Percentiles rank a stretch among this genome's conserved stretches.
Conservation (phyloP, 495 filamentous ascomycete species). For the Lepidopterella palustris region DNA sequence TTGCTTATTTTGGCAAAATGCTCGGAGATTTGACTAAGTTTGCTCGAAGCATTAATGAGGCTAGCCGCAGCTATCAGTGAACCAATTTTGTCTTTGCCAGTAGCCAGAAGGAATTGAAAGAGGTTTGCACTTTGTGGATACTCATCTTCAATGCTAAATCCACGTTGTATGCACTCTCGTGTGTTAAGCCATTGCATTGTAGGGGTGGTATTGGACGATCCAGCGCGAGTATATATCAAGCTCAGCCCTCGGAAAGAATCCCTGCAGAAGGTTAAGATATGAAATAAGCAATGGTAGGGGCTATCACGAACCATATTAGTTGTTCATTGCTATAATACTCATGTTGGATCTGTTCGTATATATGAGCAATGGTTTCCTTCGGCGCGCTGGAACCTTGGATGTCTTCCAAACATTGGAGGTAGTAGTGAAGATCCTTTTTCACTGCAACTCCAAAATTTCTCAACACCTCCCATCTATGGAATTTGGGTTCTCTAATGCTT, state of each 20-base stretch:
- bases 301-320: neutral
- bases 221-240: too few species aligned
- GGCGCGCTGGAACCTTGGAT: neutral
- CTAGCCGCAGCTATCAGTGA: neutral
- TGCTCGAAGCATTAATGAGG: neutral
- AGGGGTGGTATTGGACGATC: too few species aligned
- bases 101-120: neutral
- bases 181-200: neutral
- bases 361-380: neutral
- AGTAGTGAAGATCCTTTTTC: neutral
- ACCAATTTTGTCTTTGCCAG: neutral
- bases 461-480: neutral
- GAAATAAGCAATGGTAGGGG: neutral
- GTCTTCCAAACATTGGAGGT: neutral
- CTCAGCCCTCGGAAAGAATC: neutral
- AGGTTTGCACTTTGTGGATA: neutral
- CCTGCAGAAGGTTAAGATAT: neutral
- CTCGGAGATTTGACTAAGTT: neutral
- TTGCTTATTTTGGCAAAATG: neutral
- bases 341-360: neutral
- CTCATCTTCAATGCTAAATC: neutral
- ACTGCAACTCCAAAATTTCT: neutral
- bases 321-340: neutral
- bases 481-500: neutral
- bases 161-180: neutral